phyloP scores from a whole-genome alignment of 2,329 filamentous ascomycete genomes.

The Trichoderma sp. region DNA sequence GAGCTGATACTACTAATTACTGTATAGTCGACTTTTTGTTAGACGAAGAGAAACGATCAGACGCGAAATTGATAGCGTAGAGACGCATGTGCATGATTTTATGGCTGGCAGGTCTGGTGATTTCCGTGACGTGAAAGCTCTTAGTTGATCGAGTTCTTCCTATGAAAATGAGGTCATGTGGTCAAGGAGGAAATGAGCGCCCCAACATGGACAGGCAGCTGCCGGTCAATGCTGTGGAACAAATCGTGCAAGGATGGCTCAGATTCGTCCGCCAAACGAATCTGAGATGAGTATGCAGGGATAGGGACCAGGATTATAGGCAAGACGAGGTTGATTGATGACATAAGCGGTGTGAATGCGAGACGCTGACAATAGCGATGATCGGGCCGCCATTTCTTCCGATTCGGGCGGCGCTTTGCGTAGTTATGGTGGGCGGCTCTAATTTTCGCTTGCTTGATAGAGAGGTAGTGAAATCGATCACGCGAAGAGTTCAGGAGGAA shows the following conservation, averaged over 20 bases:
- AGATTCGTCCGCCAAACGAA: slow-evolving; percentile 16
- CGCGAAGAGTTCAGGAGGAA: slow-evolving; percentile 24
- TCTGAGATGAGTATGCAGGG: slow-evolving; percentile 23
- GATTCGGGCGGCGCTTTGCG: slow-evolving; percentile 5
- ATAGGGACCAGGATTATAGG: background rate
- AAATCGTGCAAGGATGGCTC: slow-evolving; percentile 13
- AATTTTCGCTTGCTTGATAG: slow-evolving; percentile 29
- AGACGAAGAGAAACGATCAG: background rate
- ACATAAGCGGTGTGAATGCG: slow-evolving; percentile 8
- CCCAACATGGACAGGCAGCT: slow-evolving; percentile 12
- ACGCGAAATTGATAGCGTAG: background rate
- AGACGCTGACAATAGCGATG: too few species aligned
- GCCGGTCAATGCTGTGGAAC: slow-evolving; percentile 22
- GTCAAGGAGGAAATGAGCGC: slow-evolving; percentile 18
- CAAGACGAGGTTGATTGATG: background rate
- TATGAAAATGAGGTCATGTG: slow-evolving; percentile 16
- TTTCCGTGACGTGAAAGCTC: slow-evolving; percentile 7
- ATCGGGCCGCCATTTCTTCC: slow-evolving; percentile 32
- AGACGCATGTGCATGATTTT: background rate
- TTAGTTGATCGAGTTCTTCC: background rate
- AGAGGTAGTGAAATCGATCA: slow-evolving; percentile 20
- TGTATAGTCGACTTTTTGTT: background rate
- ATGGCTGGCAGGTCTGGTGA: background rate
- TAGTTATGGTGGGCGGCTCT: slow-evolving; percentile 18
- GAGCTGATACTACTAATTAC: slow-evolving; percentile 23